A percentile compares a stretch with the other conserved stretches of the same genome.
Conservation (phyloP, 306 rosid genomes). For the Vigna nakashimae region DNA sequence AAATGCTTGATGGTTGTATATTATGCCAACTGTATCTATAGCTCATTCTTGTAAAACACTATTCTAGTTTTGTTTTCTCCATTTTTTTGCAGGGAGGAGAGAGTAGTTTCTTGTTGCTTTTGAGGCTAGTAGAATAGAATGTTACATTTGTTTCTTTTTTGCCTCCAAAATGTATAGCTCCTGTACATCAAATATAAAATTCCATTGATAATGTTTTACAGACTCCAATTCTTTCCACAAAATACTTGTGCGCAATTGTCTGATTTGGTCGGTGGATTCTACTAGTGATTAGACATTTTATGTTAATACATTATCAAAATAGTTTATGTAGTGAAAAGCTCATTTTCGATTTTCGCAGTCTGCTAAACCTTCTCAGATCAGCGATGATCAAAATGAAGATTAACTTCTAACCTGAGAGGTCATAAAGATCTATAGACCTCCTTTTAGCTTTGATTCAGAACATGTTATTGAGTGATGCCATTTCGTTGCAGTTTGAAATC, state of each 20-base stretch:
- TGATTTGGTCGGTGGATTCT: too few relatives aligned
- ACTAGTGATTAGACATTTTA: too few relatives aligned
- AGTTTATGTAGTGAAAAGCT: too few relatives aligned
- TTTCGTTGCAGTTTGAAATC: too few relatives aligned
- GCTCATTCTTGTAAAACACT: slow-evolving; percentile 50
- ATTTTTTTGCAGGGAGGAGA: slow-evolving; percentile 48
- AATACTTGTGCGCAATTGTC: neutral
- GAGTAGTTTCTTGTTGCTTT: slow-evolving; percentile 42
- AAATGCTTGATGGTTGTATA: slow-evolving; percentile 44
- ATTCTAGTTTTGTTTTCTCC: slow-evolving; percentile 49
- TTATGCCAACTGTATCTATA: slow-evolving; percentile 46
- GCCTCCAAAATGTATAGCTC: slow-evolving; percentile 46
- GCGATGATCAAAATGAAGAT: too few relatives aligned
- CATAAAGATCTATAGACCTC: too few relatives aligned
- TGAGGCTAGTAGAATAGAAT: slow-evolving; percentile 51
- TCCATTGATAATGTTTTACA: slow-evolving; percentile 37
- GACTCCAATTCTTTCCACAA: neutral
- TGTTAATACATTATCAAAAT: too few relatives aligned
- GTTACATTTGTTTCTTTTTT: slow-evolving; percentile 32
- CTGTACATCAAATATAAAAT: slow-evolving; percentile 47
- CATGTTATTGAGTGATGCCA: too few relatives aligned
- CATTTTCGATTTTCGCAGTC: too few relatives aligned
- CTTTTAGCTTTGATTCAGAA: too few relatives aligned
- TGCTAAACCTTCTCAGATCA: too few relatives aligned
- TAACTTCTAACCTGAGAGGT: too few relatives aligned